phyloP scores from a whole-genome alignment of 768 basidiomycete genomes.

The Lactarius tabidus region DNA sequence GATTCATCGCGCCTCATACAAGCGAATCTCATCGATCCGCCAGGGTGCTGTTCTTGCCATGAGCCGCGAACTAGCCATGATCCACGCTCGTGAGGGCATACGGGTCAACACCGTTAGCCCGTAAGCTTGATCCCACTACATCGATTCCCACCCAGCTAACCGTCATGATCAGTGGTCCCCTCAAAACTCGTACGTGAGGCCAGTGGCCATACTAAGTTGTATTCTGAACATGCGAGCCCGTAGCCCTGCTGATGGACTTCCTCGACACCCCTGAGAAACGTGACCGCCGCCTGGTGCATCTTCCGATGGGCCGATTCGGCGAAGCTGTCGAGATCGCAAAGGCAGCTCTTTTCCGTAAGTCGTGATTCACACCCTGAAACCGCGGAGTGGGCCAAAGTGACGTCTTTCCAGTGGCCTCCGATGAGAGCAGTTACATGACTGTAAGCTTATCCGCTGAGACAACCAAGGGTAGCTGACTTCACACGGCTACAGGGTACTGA shows the following conservation, averaged over 20 bases:
- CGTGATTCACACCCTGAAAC: neutral
- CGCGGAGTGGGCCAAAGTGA: conserved; percentile 1
- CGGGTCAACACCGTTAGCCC: conserved; percentile 95
- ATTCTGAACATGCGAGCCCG: neutral
- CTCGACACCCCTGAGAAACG: conserved; percentile 94
- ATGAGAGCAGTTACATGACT: conserved; percentile 95
- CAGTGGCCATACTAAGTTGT: neutral
- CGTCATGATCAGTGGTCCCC: conserved; percentile 63
- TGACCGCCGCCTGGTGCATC: conserved; percentile 82
- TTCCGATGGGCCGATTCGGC: conserved; percentile 97
- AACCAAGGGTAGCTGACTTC: conserved; percentile 4
- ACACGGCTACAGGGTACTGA: conserved; percentile 63
- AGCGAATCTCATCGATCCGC: conserved; percentile 12
- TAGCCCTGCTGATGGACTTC: conserved; percentile 97
- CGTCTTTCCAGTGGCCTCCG: conserved; percentile 65
- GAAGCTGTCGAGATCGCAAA: conserved; percentile 94
- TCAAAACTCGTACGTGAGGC: conserved; percentile 77
- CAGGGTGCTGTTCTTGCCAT: conserved; percentile 97
- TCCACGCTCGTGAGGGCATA: conserved; percentile 96
- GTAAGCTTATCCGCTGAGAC: conserved; percentile 42
- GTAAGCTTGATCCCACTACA: conserved; percentile 44
- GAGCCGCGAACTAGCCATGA: conserved; percentile 97
- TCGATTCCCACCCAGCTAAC: conserved; percentile 10
- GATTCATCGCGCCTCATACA: neutral
- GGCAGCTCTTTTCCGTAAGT: conserved; percentile 88